Evolutionary conservation across 2,329 filamentous ascomycete genomes (phyloP), one percentile per base, ranked within the genome.

Genomic region (Colletotrichum melonis): DNA sequence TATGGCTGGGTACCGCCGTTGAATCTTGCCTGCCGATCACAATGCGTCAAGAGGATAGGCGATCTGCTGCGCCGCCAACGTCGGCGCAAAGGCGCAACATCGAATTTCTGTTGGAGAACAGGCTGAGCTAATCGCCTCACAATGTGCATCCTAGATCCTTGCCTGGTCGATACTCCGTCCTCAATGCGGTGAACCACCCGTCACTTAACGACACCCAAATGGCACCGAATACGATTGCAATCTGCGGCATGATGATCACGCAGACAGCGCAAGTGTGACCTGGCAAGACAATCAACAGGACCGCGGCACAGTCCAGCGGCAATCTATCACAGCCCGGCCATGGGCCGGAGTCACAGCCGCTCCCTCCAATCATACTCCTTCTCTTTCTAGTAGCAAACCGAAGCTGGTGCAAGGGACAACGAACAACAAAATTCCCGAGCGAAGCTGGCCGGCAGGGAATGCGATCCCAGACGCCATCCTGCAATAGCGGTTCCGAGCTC

Each of bases 401-500:
- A 19, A 28, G 32, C 70, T 35, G 67, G 64, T 35, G 32, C 26
- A 30, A 70, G 14, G 26, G 70, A 46, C 60, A 32, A 24, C 32
- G 26, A 62, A 65, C 22, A 56, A 58, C 52, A 69, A 72, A 73
- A 65, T 70, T 42, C 59, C 70, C 70, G 67, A 73, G 32, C 22
- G 32, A 64, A 60, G 60, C 46, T 65, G 59, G 38, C 66, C 67
- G 59, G 65, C 70, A 49, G 22, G 57, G 55, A 58, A 26, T 14
- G 35, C 24, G 26, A 72, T 69, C 42, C 65, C 42, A 42, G 58
- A 55, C 54, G 19, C 28, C 49, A 63, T 64, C 30, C 69, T 72
- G 54, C 66, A 72, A 63, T 52, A 72, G 58, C 66, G 66, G 69
- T 72, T 42, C 69, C 69, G 28, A 59, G 49, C 59, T 69, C 52